Percentiles rank a stretch among this genome's conserved stretches.
Conservation (phyloP, 768 basidiomycete species). For the Mycena galericulata region DNA sequence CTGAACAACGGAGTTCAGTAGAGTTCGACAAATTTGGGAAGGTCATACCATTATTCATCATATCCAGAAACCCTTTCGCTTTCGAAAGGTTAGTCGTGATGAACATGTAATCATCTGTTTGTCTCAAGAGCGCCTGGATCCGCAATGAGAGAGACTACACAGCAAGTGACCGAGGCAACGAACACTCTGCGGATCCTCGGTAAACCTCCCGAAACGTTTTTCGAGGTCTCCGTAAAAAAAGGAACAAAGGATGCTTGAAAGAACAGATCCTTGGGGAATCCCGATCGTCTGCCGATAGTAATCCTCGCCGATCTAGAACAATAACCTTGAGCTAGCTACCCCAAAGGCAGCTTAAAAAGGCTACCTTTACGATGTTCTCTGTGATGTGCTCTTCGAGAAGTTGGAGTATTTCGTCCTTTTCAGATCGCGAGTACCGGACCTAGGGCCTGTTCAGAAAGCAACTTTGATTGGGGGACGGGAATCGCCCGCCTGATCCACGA, state of each 20-base stretch:
- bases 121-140: slow-evolving; percentile 77
- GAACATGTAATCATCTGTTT: slow-evolving; percentile 96
- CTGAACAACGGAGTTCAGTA: slow-evolving; percentile 48
- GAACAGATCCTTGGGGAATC: slow-evolving; percentile 97
- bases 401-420: slow-evolving; percentile 70
- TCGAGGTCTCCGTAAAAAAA: slow-evolving; percentile 97
- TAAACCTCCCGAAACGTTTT: slow-evolving; percentile 63
- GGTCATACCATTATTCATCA: slow-evolving; percentile 77
- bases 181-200: slow-evolving; percentile 72
- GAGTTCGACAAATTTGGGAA: not conserved
- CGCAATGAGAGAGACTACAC: not conserved
- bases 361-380: slow-evolving; percentile 91
- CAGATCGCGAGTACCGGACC: slow-evolving; percentile 66
- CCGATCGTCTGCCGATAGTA: slow-evolving; percentile 93
- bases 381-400: slow-evolving; percentile 92
- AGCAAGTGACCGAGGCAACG: slow-evolving; percentile 39
- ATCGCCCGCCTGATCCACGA: slow-evolving; percentile 82
- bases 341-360: not conserved
- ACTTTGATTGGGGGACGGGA: not conserved
- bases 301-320: slow-evolving; percentile 75
- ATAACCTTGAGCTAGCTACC: slow-evolving; percentile 19
- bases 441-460: slow-evolving; percentile 35
- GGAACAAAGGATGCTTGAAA: slow-evolving; percentile 93
- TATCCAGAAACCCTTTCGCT: slow-evolving; percentile 76
- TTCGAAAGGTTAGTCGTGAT: slow-evolving; percentile 74